Percentiles rank a stretch among this genome's conserved stretches.
phyloP scores from a whole-genome alignment of 75 land plant species.

The Ceratopteris richardii region DNA sequence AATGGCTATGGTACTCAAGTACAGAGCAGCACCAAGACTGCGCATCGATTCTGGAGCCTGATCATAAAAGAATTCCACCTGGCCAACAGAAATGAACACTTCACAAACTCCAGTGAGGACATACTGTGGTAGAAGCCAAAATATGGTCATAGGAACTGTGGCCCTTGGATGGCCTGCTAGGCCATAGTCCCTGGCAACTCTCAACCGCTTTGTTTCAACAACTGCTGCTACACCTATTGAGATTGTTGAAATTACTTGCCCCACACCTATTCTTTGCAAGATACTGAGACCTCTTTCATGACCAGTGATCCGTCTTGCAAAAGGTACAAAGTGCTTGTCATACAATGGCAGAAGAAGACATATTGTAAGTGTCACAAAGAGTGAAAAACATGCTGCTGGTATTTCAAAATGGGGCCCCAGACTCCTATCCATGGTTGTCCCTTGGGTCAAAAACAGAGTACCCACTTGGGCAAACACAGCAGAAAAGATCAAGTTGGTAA shows the following conservation, averaged over 20 bases:
- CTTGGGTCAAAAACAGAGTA: conserved; percentile 69
- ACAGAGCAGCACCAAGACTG: conserved; percentile 47
- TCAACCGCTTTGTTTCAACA: conserved; percentile 36
- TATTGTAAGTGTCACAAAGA: conserved; percentile 38
- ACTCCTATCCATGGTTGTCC: conserved; percentile 47
- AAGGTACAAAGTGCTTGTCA: conserved; percentile 40
- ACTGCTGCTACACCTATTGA: conserved; percentile 50
- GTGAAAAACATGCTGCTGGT: conserved; percentile 57
- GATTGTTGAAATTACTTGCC: conserved; percentile 39
- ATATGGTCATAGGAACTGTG: conserved; percentile 38
- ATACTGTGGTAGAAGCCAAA: conserved; percentile 62
- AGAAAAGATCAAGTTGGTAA: conserved; percentile 44
- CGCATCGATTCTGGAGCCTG: conserved; percentile 56
- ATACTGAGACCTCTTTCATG: conserved; percentile 40
- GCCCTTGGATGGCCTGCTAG: conserved; percentile 9
- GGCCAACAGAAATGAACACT: conserved; percentile 54
- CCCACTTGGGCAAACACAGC: conserved; percentile 67
- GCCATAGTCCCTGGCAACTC: conserved; percentile 12
- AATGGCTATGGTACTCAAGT: conserved; percentile 38
- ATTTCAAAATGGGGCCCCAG: conserved; percentile 40
- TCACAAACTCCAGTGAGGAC: conserved; percentile 48
- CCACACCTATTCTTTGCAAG: conserved; percentile 53
- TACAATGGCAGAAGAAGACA: conserved; percentile 42
- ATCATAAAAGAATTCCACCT: conserved; percentile 50
- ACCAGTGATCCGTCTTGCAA: conserved; percentile 33